phyloP scores from a whole-genome alignment of 73 alveolate genomes.

The Effrenium voratum region DNA sequence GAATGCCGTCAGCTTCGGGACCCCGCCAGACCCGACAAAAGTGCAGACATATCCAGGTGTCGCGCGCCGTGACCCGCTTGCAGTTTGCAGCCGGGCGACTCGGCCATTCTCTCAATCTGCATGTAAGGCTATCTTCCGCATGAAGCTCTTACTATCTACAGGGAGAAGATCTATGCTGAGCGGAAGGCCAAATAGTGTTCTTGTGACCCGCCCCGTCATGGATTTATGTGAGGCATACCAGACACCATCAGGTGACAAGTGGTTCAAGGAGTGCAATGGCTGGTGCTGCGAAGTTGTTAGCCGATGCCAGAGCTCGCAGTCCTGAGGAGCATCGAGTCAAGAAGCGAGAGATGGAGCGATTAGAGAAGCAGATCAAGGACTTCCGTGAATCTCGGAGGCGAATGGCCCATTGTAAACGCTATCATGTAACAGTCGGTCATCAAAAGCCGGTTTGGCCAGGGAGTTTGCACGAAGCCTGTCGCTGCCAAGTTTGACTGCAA shows the following conservation, averaged over 20 bases:
- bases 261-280: conserved; percentile 48
- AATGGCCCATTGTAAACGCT: neutral
- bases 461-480: conserved; percentile 62
- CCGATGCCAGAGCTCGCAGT: neutral
- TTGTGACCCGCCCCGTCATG: neutral
- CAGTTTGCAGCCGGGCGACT: neutral
- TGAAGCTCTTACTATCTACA: conserved; percentile 71
- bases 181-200: conserved; percentile 20
- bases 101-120: neutral
- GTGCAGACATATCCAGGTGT: conserved; percentile 63
- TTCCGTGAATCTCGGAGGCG: conserved; percentile 90
- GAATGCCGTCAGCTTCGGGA: conserved; percentile 70
- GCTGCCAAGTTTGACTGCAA: conserved; percentile 54
- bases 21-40: conserved; percentile 64
- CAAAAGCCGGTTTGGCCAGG: conserved; percentile 2
- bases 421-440: neutral
- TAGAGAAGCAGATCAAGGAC: conserved; percentile 85
- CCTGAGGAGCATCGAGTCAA: conserved; percentile 65
- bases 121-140: conserved; percentile 54
- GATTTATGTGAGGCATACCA: conserved; percentile 43
- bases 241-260: conserved; percentile 58
- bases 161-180: conserved; percentile 88
- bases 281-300: neutral
- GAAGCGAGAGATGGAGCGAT: conserved; percentile 65
- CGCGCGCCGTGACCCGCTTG: conserved; percentile 55